Base-by-base conservation (phyloP, 2,329 filamentous ascomycete species). In the Aspergillus texensis region DNA sequence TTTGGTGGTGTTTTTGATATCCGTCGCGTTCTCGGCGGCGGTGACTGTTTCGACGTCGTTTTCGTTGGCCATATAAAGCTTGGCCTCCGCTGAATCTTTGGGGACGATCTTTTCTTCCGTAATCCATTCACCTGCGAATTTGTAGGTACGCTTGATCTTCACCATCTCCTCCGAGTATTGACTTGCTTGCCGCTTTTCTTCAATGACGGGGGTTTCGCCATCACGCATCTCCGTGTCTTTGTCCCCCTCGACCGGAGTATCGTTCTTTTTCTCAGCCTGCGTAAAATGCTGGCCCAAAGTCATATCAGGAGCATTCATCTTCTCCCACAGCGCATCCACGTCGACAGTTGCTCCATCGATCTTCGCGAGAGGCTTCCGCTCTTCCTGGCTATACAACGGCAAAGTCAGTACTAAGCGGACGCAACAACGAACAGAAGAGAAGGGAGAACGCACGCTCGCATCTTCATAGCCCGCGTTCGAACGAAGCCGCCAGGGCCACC, bases 121-220 rank as follows among this genome's bases (percentile, higher is more conserved):
- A 61, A 83, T 83, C 55, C 80, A 78, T 69, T 86, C 82, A 53
- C 85, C 85, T 2, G 85, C 85, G 68, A 86, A 87, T 59, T 83
- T 82, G 72, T 86, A 86, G n/a, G 80, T 85, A 32, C 84, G 80
- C 67, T 82, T 85, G 68, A 87, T 87, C 46, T 81, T 84, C 62
- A 87, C 80, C 68, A 80, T 81, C 59, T 84, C 80, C 54, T 84
- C 80, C 4, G 66, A 41, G 54, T 71, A 67, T 11, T 67, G 57
- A 28, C 54, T 39, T 61, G 63, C 62, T 26, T 61, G 54, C 53
- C 60, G 28, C 8, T 64, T 53, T 2, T 66, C 59, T 16, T 70
- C 57, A 3, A 55, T 28, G 9, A 67, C 63, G 19, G 59, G 52
- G n/a, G 60, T 41, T 19, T 57, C n/a, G 24, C 65, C 55, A 21